Evolutionary conservation across 306 rosid genomes (phyloP).

Genomic region (Vigna trinervia): DNA sequence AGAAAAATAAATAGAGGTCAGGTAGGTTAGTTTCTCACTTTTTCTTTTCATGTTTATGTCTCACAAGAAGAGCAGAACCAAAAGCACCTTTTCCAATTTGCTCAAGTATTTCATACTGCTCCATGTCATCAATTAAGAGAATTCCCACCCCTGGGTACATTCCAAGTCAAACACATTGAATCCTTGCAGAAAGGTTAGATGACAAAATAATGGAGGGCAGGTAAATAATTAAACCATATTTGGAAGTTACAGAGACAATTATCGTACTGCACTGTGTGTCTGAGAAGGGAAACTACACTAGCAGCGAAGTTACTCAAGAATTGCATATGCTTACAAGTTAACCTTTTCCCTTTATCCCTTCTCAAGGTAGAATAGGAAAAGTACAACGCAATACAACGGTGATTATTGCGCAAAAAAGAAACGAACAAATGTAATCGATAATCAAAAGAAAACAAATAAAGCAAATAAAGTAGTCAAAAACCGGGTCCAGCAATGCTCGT

Average conservation of each 20-base stretch:
- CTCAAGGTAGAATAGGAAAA: slow-evolving; percentile 39
- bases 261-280: slow-evolving; percentile 33
- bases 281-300: slow-evolving; percentile 43
- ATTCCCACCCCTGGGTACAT: slow-evolving; percentile 51
- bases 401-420: slow-evolving; percentile 25
- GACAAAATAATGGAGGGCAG: not conserved
- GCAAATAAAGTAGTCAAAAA: slow-evolving; percentile 12
- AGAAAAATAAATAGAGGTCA: not conserved
- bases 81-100: slow-evolving; percentile 99
- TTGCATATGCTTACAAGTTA: slow-evolving; percentile 41
- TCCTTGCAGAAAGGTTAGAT: slow-evolving; percentile 14
- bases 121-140: slow-evolving; percentile 59
- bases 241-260: slow-evolving; percentile 13
- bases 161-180: slow-evolving; percentile 44
- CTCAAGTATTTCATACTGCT: slow-evolving; percentile 95
- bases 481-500: slow-evolving; percentile 28
- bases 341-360: slow-evolving; percentile 18
- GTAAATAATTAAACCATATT: slow-evolving; percentile 12
- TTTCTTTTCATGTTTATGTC: slow-evolving; percentile 97
- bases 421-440: slow-evolving; percentile 25
- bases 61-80: slow-evolving; percentile 99
- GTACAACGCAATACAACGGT: slow-evolving; percentile 24
- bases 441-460: not conserved
- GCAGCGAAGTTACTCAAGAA: slow-evolving; percentile 51
- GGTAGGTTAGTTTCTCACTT: slow-evolving; percentile 69